A percentile compares a stretch with the other conserved stretches of the same genome.
Evolutionary conservation across 371 early-diverging fungal species (phyloP).

Genomic region (Parasitella parasitica): DNA sequence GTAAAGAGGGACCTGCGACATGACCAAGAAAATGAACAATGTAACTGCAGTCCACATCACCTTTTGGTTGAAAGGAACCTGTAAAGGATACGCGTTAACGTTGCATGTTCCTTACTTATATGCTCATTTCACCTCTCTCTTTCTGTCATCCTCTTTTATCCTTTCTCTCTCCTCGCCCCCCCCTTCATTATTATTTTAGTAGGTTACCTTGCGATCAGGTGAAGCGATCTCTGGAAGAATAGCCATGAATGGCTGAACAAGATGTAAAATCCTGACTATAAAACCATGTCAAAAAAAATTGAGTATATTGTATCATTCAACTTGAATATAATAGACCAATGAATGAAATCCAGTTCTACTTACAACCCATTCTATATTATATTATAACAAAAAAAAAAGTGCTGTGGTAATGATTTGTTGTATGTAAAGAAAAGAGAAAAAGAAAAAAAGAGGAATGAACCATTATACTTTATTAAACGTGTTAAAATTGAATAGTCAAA

Average conservation of each 20-base stretch:
- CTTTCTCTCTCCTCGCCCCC: background rate
- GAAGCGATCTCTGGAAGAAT: slow-evolving; percentile 97
- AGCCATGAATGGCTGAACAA: slow-evolving; percentile 98
- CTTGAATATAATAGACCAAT: too few relatives aligned
- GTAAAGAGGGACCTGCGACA: slow-evolving; percentile 99
- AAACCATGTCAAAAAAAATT: background rate
- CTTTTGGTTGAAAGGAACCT: slow-evolving; percentile 98
- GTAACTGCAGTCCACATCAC: slow-evolving; percentile 99
- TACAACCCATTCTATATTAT: slow-evolving; percentile 31
- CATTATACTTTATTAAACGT: background rate
- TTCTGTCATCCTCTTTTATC: background rate
- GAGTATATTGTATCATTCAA: background rate
- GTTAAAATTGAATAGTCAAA: slow-evolving; percentile 3
- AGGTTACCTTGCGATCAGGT: slow-evolving; percentile 97
- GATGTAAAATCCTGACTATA: slow-evolving; percentile 91
- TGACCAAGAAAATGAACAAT: slow-evolving; percentile 97
- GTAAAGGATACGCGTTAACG: too few relatives aligned
- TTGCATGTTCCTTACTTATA: too few relatives aligned
- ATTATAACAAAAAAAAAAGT: background rate
- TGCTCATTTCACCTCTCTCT: too few relatives aligned
- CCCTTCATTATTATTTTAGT: slow-evolving; percentile 7
- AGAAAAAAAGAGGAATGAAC: slow-evolving; percentile 8
- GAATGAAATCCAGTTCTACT: background rate
- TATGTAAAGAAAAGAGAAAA: background rate
- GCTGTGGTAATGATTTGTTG: background rate